Percentiles rank a stretch among this genome's conserved stretches.
These are phyloP conservation scores for Incumbomyces lentus DNA, from an alignment of 2,329 filamentous ascomycete genomes.

Conservation along the genomic window DNA sequence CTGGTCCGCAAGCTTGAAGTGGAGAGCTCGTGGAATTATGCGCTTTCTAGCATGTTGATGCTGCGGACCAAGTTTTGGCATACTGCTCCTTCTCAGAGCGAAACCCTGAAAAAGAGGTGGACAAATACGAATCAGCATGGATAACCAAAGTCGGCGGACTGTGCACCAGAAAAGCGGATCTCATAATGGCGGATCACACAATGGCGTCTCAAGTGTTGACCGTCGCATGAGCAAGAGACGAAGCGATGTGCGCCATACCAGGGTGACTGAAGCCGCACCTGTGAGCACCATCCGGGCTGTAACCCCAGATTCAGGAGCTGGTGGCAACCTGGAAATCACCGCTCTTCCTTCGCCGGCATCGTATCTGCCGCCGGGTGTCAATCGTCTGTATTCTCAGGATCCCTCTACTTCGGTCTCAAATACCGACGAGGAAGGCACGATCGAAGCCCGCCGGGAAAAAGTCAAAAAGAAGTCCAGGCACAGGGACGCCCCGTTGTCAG, in stretches of 20 bases:
- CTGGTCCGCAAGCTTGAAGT: too few species aligned
- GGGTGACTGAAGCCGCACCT: slow-evolving; percentile 30
- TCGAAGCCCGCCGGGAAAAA: slow-evolving; percentile 22
- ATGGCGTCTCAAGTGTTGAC: not conserved
- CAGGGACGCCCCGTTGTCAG: slow-evolving; percentile 11
- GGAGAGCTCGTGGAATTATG: too few species aligned
- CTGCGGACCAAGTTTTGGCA: too few species aligned
- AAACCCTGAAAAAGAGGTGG: slow-evolving; percentile 22
- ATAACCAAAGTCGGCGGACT: slow-evolving; percentile 26
- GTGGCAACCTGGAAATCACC: slow-evolving; percentile 18
- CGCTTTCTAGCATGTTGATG: too few species aligned
- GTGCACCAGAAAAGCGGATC: slow-evolving; percentile 7
- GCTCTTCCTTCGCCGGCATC: slow-evolving; percentile 12
- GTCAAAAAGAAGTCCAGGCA: slow-evolving; percentile 12
- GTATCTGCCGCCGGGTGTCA: slow-evolving; percentile 14
- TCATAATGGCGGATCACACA: slow-evolving; percentile 23
- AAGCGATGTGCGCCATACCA: slow-evolving; percentile 17
- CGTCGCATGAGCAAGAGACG: slow-evolving; percentile 19
- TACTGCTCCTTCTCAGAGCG: too few species aligned
- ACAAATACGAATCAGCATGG: slow-evolving; percentile 27
- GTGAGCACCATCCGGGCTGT: slow-evolving; percentile 36
- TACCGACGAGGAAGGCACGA: slow-evolving; percentile 25
- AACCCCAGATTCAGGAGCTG: slow-evolving; percentile 32
- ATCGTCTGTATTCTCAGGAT: slow-evolving; percentile 13
- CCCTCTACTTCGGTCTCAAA: slow-evolving; percentile 18